Conservation (phyloP, 2,329 filamentous ascomycete species). For the Phialocephala sp. region DNA sequence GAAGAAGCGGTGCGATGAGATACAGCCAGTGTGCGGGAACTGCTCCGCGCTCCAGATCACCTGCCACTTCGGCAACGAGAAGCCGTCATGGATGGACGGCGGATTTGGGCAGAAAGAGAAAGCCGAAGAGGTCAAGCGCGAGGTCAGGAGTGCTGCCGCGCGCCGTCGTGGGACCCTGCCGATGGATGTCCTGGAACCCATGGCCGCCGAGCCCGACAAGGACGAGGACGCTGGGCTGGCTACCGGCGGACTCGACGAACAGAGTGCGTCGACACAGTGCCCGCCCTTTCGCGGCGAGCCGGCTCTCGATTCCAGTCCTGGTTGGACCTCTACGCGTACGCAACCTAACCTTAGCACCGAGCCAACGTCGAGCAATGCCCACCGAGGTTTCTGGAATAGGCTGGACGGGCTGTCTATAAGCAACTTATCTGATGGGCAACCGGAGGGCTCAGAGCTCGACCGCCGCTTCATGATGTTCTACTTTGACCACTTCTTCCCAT, state of each 20-base stretch:
- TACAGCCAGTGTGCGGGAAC: slow-evolving; percentile 54
- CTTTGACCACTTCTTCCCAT: slow-evolving; percentile 65
- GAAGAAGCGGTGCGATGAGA: slow-evolving; percentile 66
- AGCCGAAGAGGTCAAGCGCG: slow-evolving; percentile 58
- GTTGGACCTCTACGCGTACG: slow-evolving; percentile 13
- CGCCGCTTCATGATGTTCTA: too few species aligned
- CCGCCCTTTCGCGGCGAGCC: too few species aligned
- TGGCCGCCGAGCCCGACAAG: not conserved
- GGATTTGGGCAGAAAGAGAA: slow-evolving; percentile 51
- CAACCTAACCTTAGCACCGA: slow-evolving; percentile 22
- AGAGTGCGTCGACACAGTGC: too few species aligned
- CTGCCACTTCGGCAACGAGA: slow-evolving; percentile 57
- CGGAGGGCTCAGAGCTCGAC: too few species aligned
- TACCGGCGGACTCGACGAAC: not conserved
- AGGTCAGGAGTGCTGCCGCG: slow-evolving; percentile 60
- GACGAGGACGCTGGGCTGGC: not conserved
- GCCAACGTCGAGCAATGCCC: slow-evolving; percentile 20
- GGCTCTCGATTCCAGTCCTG: not conserved
- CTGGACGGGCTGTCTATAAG: too few species aligned
- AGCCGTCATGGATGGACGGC: slow-evolving; percentile 39
- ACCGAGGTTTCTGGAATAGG: slow-evolving; percentile 49
- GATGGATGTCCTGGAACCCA: too few species aligned
- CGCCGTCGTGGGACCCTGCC: slow-evolving; percentile 53
- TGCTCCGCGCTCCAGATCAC: slow-evolving; percentile 60
- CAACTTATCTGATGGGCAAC: too few species aligned